Evolutionary conservation across 1,284 basidiomycete genomes (phyloP), one percentile per base, ranked within the genome.

Genomic region (Schizophyllum commune): DNA sequence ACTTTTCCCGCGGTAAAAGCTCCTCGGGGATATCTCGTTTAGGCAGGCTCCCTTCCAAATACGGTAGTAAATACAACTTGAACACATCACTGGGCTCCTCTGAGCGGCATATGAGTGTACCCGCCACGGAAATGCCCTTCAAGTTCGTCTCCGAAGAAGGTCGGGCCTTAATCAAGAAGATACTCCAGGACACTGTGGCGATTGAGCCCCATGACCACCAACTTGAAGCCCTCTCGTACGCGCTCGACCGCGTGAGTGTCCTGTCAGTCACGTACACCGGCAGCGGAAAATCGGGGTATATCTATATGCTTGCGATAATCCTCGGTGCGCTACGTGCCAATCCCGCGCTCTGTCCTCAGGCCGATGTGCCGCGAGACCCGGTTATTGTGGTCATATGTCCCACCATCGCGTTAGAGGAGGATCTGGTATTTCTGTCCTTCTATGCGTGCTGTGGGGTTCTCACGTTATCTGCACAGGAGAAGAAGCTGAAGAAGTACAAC

Each of bases 121-220:
- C 13, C 13, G 7, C 6, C 34, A 39, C 34, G 7, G 7, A 39
- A n/a, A 51, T 58, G 19, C 56, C 47, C 61, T 59, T 17, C 57
- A 62, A 32, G 61, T 61, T 39, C 61, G 58, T 69, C 68, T 32
- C 69, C 68, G 22, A 9, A 32, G 20, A 21, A 8, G 52, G 52
- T 6, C 52, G 52, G 8, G 21, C 17, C 6, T 32, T 60, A 32
- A 11, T 32, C 1, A 58, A 61, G 33, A 61, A 60, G 52, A 57
- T 65, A n/a, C 56, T 61, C 1, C 33, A 17, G 4, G 56, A 22
- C 27, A 58, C 55, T 20, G 56, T 62, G 17, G 32, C 1, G 11
- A 59, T 58, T 11, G 60, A 65, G 54, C 64, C 60, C 22, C 63
- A 64, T 34, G 47, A 59, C 63, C 62, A 64, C 55, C 61, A 60